phyloP scores from a whole-genome alignment of 306 rosid species.

The Pyrus betulifolia region DNA sequence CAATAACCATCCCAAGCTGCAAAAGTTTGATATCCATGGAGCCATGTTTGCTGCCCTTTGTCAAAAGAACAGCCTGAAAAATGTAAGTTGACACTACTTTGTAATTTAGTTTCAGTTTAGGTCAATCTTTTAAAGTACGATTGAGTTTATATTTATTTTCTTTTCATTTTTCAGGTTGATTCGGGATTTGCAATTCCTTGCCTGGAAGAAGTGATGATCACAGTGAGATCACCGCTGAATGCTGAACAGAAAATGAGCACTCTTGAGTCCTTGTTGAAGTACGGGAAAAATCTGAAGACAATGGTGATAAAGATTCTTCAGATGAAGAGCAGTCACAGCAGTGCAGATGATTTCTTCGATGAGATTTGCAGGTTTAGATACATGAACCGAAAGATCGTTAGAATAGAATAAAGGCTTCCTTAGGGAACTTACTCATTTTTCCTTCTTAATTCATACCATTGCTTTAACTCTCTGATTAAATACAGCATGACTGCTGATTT shows the following conservation, averaged over 20 bases:
- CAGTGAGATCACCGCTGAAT: constrained; percentile 83
- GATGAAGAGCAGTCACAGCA: constrained; percentile 86
- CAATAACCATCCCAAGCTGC: constrained; percentile 72
- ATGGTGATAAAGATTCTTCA: constrained; percentile 80
- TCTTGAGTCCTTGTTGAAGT: constrained; percentile 74
- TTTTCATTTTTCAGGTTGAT: constrained; percentile 51
- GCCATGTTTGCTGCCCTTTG: constrained; percentile 99
- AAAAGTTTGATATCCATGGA: constrained; percentile 80
- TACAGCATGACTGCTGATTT: constrained; percentile 26
- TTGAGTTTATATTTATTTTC: neutral
- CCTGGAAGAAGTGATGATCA: constrained; percentile 70
- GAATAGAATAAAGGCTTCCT: constrained; percentile 45
- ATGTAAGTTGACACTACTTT: constrained; percentile 36
- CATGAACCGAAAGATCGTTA: constrained; percentile 55
- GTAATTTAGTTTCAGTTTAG: neutral
- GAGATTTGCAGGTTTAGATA: constrained; percentile 72
- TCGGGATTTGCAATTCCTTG: constrained; percentile 64
- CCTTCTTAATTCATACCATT: constrained; percentile 7
- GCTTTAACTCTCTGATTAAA: constrained; percentile 17
- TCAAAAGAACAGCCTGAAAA: constrained; percentile 81
- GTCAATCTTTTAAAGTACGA: neutral
- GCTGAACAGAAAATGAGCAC: constrained; percentile 94
- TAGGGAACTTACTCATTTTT: neutral
- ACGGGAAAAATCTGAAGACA: constrained; percentile 55
- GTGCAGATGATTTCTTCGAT: constrained; percentile 90